These are phyloP conservation scores for Salvia hispanica DNA, from an alignment of 257 asterid species.

Conservation along the genomic window DNA sequence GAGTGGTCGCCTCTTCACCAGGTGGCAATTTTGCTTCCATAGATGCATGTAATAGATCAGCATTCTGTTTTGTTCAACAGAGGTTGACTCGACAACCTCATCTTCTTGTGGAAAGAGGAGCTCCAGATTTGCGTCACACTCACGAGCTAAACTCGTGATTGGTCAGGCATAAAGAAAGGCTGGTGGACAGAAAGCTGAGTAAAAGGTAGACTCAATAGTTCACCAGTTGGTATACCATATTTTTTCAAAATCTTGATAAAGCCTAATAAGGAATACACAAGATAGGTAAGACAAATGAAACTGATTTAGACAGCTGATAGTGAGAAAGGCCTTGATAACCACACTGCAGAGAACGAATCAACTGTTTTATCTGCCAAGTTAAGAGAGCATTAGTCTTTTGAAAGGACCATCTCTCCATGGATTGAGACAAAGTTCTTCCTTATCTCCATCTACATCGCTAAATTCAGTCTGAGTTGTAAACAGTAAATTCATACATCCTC, in stretches of 20 bases:
- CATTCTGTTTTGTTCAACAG: conserved; percentile 35
- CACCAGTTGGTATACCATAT: conserved; percentile 89
- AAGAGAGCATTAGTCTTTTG: conserved; percentile 82
- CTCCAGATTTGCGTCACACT: conserved; percentile 92
- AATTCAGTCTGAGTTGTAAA: conserved; percentile 66
- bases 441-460: conserved; percentile 76
- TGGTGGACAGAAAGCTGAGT: conserved; percentile 75
- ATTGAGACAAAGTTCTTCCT: conserved; percentile 83
- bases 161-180: conserved; percentile 89
- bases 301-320: not conserved
- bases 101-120: conserved; percentile 81
- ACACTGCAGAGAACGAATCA: conserved; percentile 13
- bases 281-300: not conserved
- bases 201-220: conserved; percentile 68
- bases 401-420: conserved; percentile 97
- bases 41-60: conserved; percentile 36
- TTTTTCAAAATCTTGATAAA: conserved; percentile 90
- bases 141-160: conserved; percentile 70
- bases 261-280: conserved; percentile 45
- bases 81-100: conserved; percentile 58
- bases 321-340: conserved; percentile 2
- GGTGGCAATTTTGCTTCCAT: conserved; percentile 37
- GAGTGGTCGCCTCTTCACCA: conserved; percentile 77
- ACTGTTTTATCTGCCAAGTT: conserved; percentile 77
- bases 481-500: conserved; percentile 40